A percentile compares a stretch with the other conserved stretches of the same genome.
Conservation (phyloP, 805 yeast species). For the Cyberlindnera saturnus region DNA sequence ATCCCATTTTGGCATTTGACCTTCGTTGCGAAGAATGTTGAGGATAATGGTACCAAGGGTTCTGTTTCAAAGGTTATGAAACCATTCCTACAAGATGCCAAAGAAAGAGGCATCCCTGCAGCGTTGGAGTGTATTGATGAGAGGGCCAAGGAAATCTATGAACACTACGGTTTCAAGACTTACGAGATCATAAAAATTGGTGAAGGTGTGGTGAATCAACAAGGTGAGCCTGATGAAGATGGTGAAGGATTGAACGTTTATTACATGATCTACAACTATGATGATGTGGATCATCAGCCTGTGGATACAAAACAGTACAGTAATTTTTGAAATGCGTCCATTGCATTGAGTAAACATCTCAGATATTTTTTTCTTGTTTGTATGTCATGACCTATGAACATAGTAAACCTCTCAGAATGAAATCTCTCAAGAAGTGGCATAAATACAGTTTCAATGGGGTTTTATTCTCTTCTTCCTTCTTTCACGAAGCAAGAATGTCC, state of each 20-base stretch:
- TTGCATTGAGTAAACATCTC: too few species aligned
- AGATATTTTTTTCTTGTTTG: too few species aligned
- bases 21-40: slow-evolving; percentile 10
- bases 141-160: slow-evolving; percentile 14
- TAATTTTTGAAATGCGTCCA: neutral
- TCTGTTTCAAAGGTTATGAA: slow-evolving; percentile 13
- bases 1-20: slow-evolving; percentile 15
- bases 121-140: slow-evolving; percentile 15
- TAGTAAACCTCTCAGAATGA: too few species aligned
- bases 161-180: slow-evolving; percentile 16
- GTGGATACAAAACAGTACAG: neutral
- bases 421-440: too few species aligned
- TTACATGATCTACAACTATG: slow-evolving; percentile 15
- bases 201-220: slow-evolving; percentile 5
- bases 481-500: too few species aligned
- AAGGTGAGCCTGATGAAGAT: slow-evolving; percentile 9
- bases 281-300: neutral
- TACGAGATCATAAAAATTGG: slow-evolving; percentile 10
- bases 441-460: too few species aligned
- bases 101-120: slow-evolving; percentile 11
- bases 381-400: too few species aligned
- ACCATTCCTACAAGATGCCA: slow-evolving; percentile 16
- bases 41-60: slow-evolving; percentile 6
- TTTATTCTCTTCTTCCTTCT: too few species aligned
- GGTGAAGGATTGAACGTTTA: slow-evolving; percentile 12